Percentiles rank a stretch among this genome's conserved stretches.
These are phyloP conservation scores for Letharia columbiana DNA, from an alignment of 495 filamentous ascomycete species.

Conservation along the genomic window DNA sequence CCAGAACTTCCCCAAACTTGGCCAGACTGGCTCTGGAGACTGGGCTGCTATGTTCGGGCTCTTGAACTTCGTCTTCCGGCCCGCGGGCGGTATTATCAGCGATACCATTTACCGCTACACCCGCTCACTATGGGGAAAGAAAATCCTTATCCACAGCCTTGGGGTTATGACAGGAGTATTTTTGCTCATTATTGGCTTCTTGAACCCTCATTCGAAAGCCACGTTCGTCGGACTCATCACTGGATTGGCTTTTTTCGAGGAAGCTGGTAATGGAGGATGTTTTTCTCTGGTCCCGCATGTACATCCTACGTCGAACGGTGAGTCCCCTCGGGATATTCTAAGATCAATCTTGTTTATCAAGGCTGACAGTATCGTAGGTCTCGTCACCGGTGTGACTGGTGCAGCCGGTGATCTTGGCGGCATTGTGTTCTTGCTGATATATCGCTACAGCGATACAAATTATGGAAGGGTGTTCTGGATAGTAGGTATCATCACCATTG, in stretches of 20 bases:
- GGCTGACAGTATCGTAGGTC: slow-evolving; percentile 36
- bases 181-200: slow-evolving; percentile 58
- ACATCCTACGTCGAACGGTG: slow-evolving; percentile 63
- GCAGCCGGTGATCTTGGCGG: slow-evolving; percentile 77
- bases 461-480: slow-evolving; percentile 71
- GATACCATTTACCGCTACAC: slow-evolving; percentile 61
- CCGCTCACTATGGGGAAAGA: slow-evolving; percentile 64
- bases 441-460: slow-evolving; percentile 58
- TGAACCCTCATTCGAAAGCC: slow-evolving; percentile 48
- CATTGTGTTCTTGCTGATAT: slow-evolving; percentile 73
- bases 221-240: slow-evolving; percentile 70
- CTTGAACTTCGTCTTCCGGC: slow-evolving; percentile 67
- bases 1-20: slow-evolving; percentile 61
- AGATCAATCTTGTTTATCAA: neutral
- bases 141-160: slow-evolving; percentile 55
- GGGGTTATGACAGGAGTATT: slow-evolving; percentile 57
- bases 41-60: slow-evolving; percentile 89
- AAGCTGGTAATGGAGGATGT: slow-evolving; percentile 73
- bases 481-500: slow-evolving; percentile 62
- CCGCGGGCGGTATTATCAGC: slow-evolving; percentile 60
- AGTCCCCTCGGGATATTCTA: slow-evolving; percentile 14
- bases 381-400: slow-evolving; percentile 73
- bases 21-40: slow-evolving; percentile 60
- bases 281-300: slow-evolving; percentile 80
- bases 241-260: slow-evolving; percentile 67